A percentile compares a stretch with the other conserved stretches of the same genome.
phyloP scores from a whole-genome alignment of 768 basidiomycete genomes.

The Trametes elegans region DNA sequence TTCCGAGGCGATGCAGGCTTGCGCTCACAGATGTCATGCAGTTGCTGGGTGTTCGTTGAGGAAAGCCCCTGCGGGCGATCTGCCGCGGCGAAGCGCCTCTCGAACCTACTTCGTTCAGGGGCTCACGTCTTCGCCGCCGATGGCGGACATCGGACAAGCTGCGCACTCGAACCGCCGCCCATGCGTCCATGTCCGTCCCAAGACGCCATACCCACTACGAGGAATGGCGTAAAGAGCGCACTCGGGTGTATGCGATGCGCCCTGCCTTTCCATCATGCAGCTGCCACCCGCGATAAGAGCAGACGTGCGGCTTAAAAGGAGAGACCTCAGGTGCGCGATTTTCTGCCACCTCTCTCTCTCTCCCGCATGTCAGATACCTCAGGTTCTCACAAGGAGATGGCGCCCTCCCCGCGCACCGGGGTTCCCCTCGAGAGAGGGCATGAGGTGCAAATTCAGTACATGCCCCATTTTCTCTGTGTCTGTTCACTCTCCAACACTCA shows the following conservation, averaged over 20 bases:
- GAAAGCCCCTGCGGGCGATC: neutral
- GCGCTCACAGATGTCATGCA: no score
- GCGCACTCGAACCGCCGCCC: neutral
- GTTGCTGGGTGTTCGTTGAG: no score
- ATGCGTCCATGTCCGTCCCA: neutral
- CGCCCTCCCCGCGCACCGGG: neutral
- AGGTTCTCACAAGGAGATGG: neutral
- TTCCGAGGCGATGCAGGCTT: no score
- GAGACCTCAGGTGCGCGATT: neutral
- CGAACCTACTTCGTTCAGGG: neutral
- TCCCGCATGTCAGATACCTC: neutral
- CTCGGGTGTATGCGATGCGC: neutral
- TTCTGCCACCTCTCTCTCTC: neutral
- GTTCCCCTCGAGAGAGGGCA: neutral
- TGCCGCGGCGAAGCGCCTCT: no score
- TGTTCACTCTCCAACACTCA: neutral
- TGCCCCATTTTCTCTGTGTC: neutral
- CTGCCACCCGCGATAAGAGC: neutral
- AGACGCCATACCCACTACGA: neutral
- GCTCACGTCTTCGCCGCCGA: neutral
- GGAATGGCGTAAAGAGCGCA: constrained; percentile 16
- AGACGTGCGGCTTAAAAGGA: neutral
- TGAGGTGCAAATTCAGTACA: constrained; percentile 12
- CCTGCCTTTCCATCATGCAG: neutral
- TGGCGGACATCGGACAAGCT: neutral